phyloP scores from a whole-genome alignment of 78 protist genomes.

The Acrasis kona region DNA sequence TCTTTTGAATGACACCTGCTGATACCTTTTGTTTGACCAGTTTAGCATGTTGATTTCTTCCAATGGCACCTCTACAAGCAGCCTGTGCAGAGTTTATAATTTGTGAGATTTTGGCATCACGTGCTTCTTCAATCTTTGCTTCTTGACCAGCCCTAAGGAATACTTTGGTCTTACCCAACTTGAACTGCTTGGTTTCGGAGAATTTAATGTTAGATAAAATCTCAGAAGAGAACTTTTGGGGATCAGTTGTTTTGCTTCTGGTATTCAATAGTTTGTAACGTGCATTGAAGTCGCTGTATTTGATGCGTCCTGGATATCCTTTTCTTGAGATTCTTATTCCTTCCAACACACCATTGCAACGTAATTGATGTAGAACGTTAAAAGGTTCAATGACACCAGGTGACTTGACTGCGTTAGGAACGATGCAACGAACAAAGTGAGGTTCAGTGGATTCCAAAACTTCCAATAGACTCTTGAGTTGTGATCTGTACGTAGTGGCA shows the following conservation, averaged over 20 bases:
- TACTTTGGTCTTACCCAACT: background rate
- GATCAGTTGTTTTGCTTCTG: background rate
- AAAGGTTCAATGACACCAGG: background rate
- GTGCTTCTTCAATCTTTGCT: background rate
- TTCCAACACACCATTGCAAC: conserved; percentile 27
- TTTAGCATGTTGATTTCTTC: background rate
- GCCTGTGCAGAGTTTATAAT: background rate
- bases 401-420: background rate
- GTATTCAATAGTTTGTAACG: background rate
- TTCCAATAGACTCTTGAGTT: background rate
- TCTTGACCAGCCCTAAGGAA: background rate
- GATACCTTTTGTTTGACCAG: background rate
- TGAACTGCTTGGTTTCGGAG: background rate
- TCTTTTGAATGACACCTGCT: background rate
- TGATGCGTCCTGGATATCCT: conserved; percentile 22
- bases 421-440: background rate
- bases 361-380: conserved; percentile 11
- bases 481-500: background rate
- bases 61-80: background rate
- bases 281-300: background rate
- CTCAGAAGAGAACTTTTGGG: too few species aligned
- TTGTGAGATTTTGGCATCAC: background rate
- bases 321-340: conserved; percentile 10
- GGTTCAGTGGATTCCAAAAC: background rate
- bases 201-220: background rate